Base-by-base conservation (phyloP, 2,329 filamentous ascomycete genomes). In the Apiospora marii region DNA sequence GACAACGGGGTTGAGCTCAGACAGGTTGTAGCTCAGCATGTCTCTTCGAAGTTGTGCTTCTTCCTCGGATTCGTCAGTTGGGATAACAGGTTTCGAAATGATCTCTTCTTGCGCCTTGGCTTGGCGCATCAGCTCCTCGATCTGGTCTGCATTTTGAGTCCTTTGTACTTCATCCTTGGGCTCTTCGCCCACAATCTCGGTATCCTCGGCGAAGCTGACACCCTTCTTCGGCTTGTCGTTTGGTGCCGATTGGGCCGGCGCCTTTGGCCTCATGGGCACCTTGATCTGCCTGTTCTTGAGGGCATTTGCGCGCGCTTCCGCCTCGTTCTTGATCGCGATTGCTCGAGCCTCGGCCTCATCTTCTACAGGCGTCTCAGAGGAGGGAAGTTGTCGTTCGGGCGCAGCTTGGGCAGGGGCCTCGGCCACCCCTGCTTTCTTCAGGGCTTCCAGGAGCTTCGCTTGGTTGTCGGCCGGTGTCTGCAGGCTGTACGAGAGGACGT, bases 1-100 rank as follows among this genome's bases (percentile, higher is more conserved):
- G 22, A 99, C 96, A 3, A 99, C 93, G 49, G 94, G 91, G 4
- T 95, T 94, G 72, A 99, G 92, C 81, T 98, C 96, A 64, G 92
- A 92, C 82, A 98, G 87, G 74, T 94, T 92, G 80, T 98, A 99
- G 74, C 93, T 89, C 10, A 98, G 87, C 95, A 99, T 98, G 79
- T 98, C 92, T 72, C 92, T 90, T 7, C 96, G 92, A 34, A 98
- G 82, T 44, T 88, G 88, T 4, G 94, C 93, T 74, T 98, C 96
- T 75, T 97, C 95, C 16, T 89, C 86, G 0, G 92, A 90, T 77
- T 99, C 96, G 70, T 93, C 88, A 0, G 92, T 87, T 1, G 94
- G 93, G 19, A 93, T 88, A 16, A 94, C 84, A 0, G 91, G 86
- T 43, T 85, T 79, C 44, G 85, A 81, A 58, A 84, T 82, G 43